phyloP scores from a whole-genome alignment of 768 basidiomycete species.

The Pholiota microspora region DNA sequence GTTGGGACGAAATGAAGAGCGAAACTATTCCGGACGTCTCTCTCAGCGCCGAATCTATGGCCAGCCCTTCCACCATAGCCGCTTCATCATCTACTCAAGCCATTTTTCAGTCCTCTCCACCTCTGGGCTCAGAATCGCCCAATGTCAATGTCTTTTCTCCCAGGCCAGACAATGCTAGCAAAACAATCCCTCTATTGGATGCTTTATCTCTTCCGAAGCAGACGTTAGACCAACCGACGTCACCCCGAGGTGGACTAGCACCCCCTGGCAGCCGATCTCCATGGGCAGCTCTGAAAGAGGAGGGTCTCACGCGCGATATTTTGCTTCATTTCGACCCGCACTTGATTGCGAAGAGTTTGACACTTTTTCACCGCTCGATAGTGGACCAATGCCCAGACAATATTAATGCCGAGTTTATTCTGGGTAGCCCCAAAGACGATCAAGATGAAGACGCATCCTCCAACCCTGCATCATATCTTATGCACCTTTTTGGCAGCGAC shows the following conservation, averaged over 20 bases:
- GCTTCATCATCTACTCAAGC: slow-evolving; percentile 52
- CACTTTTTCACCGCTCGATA: slow-evolving; percentile 54
- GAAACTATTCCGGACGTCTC: slow-evolving; percentile 46
- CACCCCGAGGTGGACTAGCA: slow-evolving; percentile 18
- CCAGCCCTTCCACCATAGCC: slow-evolving; percentile 29
- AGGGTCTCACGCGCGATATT: slow-evolving; percentile 68
- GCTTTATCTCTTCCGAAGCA: slow-evolving; percentile 30
- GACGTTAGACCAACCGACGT: slow-evolving; percentile 25
- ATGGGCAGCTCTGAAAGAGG: slow-evolving; percentile 54
- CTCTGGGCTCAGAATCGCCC: slow-evolving; percentile 39
- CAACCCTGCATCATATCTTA: slow-evolving; percentile 1
- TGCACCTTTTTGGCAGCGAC: slow-evolving; percentile 62
- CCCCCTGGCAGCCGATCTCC: slow-evolving; percentile 28
- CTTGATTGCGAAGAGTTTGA: slow-evolving; percentile 62
- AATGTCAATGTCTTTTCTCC: slow-evolving; percentile 53
- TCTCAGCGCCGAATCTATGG: slow-evolving; percentile 23
- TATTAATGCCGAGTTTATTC: slow-evolving; percentile 44
- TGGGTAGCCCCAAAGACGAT: slow-evolving; percentile 19
- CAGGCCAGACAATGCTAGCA: slow-evolving; percentile 41
- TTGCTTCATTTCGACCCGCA: slow-evolving; percentile 62
- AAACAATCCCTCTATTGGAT: slow-evolving; percentile 42
- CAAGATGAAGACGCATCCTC: not conserved
- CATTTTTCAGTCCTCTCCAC: slow-evolving; percentile 49
- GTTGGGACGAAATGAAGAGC: slow-evolving; percentile 59
- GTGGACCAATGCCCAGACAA: slow-evolving; percentile 53